Conservation (phyloP, 2,329 filamentous ascomycete species). For the Ophiostoma quercus region DNA sequence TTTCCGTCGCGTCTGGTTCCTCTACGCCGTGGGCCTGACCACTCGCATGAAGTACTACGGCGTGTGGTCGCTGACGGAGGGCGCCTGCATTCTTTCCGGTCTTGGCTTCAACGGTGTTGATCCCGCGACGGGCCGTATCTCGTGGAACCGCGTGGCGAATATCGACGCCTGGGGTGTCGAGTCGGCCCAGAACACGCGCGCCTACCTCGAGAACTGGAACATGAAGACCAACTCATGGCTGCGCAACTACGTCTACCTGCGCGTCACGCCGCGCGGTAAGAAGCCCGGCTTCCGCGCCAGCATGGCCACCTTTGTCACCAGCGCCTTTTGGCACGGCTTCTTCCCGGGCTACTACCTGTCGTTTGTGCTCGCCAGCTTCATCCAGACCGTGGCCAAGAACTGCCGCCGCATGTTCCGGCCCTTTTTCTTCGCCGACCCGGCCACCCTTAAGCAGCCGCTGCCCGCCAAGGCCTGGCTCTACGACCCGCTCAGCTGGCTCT, state of each 20-base stretch:
- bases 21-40: conserved; percentile 80
- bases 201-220: conserved; percentile 90
- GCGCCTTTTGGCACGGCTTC: conserved; percentile 97
- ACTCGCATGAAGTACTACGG: conserved; percentile 92
- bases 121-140: conserved; percentile 73
- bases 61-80: conserved; percentile 89
- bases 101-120: conserved; percentile 94
- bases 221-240: conserved; percentile 98
- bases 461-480: conserved; percentile 72
- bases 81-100: conserved; percentile 86
- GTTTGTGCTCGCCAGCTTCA: conserved; percentile 82
- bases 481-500: conserved; percentile 48
- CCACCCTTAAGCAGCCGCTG: conserved; percentile 59
- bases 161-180: conserved; percentile 83
- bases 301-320: conserved; percentile 88
- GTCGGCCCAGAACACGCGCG: conserved; percentile 85
- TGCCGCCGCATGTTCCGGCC: conserved; percentile 84
- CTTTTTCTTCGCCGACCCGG: conserved; percentile 85
- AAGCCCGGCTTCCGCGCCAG: conserved; percentile 95
- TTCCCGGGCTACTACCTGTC: conserved; percentile 93
- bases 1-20: conserved; percentile 65
- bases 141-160: conserved; percentile 87
- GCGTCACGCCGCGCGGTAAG: conserved; percentile 89
- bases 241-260: conserved; percentile 89
- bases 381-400: conserved; percentile 92